Conservation (phyloP, 768 basidiomycete species). For the Termitomyces sp. region DNA sequence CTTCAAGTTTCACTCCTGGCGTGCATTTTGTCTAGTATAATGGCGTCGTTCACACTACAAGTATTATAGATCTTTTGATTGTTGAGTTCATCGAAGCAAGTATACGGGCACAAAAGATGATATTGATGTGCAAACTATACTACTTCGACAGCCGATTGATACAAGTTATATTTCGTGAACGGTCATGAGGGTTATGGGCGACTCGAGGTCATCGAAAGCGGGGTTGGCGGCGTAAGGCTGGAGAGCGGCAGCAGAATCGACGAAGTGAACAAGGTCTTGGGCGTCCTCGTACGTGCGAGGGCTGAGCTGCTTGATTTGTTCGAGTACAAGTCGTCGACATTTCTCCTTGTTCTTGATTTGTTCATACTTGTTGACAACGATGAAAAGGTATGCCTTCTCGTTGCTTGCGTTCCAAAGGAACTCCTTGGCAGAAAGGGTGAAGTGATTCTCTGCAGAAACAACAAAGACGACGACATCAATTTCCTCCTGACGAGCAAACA, state of each 20-base stretch:
- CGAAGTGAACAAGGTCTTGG: conserved; percentile 94
- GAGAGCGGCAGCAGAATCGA: conserved; percentile 80
- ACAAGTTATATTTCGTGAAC: conserved; percentile 7
- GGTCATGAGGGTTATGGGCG: conserved; percentile 16
- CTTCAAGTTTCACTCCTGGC: too few relatives aligned
- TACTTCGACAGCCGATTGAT: neutral
- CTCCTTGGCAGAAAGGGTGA: conserved; percentile 92
- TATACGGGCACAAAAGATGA: too few relatives aligned
- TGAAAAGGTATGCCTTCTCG: conserved; percentile 97
- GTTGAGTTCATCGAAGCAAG: too few relatives aligned
- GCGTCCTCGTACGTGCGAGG: conserved; percentile 91
- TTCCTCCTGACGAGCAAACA: conserved; percentile 94
- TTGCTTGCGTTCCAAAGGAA: conserved; percentile 90
- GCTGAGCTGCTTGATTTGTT: conserved; percentile 90
- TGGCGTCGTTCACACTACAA: too few relatives aligned
- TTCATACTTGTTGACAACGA: conserved; percentile 98
- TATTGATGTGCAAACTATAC: too few relatives aligned
- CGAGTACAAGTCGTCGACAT: conserved; percentile 81
- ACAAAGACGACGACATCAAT: conserved; percentile 99
- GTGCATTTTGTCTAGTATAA: too few relatives aligned
- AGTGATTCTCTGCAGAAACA: conserved; percentile 97
- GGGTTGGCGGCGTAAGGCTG: conserved; percentile 59
- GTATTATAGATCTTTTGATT: too few relatives aligned
- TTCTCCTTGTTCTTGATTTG: conserved; percentile 94
- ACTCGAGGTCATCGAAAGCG: conserved; percentile 85